Conservation (phyloP, 1,139 yeast species). For the Protomyces gravidus region DNA sequence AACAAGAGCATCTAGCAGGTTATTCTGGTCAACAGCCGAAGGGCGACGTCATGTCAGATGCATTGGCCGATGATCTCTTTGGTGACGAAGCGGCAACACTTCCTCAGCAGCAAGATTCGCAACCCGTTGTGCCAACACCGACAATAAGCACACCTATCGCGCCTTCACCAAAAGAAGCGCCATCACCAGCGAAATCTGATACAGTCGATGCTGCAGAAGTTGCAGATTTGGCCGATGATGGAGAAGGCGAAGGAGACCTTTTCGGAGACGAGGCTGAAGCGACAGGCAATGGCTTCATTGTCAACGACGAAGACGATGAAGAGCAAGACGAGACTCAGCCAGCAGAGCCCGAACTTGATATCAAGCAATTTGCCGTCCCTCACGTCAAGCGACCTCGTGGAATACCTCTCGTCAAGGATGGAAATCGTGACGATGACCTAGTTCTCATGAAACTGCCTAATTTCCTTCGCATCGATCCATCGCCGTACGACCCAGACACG, state of each 20-base stretch:
- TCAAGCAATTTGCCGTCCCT: not conserved
- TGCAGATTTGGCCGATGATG: not conserved
- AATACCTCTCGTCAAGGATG: not conserved
- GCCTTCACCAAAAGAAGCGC: not conserved
- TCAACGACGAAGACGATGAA: constrained; percentile 4
- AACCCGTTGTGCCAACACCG: no score
- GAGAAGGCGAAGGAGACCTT: constrained; percentile 1
- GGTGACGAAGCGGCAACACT: not conserved
- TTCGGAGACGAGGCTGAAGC: constrained; percentile 17
- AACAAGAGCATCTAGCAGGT: no score
- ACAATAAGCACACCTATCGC: no score
- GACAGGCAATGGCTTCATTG: not conserved
- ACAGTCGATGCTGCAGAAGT: not conserved
- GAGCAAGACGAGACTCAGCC: not conserved
- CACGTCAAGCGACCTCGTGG: not conserved
- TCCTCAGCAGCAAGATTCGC: not conserved
- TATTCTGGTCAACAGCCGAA: no score
- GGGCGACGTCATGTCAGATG: not conserved
- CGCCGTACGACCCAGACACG: constrained; percentile 8
- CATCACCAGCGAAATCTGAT: not conserved
- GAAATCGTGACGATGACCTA: not conserved
- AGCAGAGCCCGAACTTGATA: not conserved
- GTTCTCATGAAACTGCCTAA: not conserved
- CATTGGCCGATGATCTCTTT: not conserved
- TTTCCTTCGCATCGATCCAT: not conserved